Evolutionary conservation across 306 rosid genomes (phyloP), one percentile per base, ranked within the genome.

Genomic region (Castanea mollissima): DNA sequence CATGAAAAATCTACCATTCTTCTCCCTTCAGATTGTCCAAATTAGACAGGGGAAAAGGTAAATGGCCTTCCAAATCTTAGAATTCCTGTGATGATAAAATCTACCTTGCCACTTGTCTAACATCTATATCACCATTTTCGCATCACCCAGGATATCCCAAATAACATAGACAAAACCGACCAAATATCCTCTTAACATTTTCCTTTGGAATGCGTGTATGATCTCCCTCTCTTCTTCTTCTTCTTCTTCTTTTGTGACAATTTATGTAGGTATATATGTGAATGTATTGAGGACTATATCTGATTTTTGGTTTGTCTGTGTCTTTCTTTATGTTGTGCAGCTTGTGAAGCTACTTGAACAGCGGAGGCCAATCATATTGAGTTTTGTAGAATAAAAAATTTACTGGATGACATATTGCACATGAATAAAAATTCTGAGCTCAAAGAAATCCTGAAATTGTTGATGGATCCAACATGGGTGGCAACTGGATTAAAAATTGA

Each of bases 301-400:
- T 77, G 76, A 29, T 72, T 52, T 72, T 13, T 80, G 76, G 79
- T 76, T 78, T 80, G 38, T 70, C 57, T 27, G 76, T 73, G 38
- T 82, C 64, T 79, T 73, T 75, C 35, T 80, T 35, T 49, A 12
- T 81, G 74, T 84, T 82, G 55, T 78, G 84, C 97, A 95, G 99
- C 97, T 95, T 84, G 98, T 90, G 81, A 95, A 95, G 84, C 92
- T 95, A 80, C 94, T 95, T 87, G 99, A 93, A 86, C 77, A 89
- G 86, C 88, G 90, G 99, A 95, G 87, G 96, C 97, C 75, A 95
- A 95, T 83, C 97, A 95, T 82, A 86, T 92, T 62, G 99, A 95
- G 77, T 91, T 95, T 80, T 95, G 98, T 84, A 90, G 98, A 84
- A 89, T 95, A 65, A 95, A 92, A 88, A 90, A 87, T 81, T 90